phyloP scores from a whole-genome alignment of 1,284 basidiomycete species.

The Cutaneotrichosporon cutaneum region DNA sequence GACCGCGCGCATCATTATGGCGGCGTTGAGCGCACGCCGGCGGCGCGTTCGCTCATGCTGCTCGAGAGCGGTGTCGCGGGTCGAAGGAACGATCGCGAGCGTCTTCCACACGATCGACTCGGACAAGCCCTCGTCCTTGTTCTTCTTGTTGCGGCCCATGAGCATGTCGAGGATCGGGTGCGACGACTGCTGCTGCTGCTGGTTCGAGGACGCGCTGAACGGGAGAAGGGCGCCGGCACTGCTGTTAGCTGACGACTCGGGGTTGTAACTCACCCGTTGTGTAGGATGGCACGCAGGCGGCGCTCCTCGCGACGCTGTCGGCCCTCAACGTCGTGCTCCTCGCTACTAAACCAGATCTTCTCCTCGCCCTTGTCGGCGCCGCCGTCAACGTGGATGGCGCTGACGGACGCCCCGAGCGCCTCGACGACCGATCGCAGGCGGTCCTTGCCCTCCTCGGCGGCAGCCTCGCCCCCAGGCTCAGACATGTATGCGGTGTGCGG shows the following conservation, averaged over 20 bases:
- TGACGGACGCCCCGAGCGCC: constrained; percentile 24
- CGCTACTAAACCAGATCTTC: constrained; percentile 43
- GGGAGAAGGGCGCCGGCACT: constrained; percentile 26
- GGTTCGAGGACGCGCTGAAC: background rate
- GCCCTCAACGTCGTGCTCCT: constrained; percentile 37
- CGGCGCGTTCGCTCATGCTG: constrained; percentile 61
- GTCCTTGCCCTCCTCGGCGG: constrained; percentile 41
- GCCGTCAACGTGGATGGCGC: constrained; percentile 22
- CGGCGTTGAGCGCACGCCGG: constrained; percentile 54
- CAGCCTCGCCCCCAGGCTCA: constrained; percentile 49
- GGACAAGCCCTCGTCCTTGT: constrained; percentile 9
- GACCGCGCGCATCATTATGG: constrained; percentile 59
- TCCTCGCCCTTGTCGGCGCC: constrained; percentile 22
- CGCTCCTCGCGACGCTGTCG: constrained; percentile 32
- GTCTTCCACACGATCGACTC: constrained; percentile 49
- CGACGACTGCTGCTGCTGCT: background rate
- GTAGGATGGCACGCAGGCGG: constrained; percentile 31
- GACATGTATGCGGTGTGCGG: constrained; percentile 41
- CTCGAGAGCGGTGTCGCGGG: constrained; percentile 62
- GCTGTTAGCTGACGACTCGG: background rate
- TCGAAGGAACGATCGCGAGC: constrained; percentile 66
- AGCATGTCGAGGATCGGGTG: constrained; percentile 25
- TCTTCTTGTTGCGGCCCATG: constrained; percentile 15
- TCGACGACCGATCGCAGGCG: constrained; percentile 29
- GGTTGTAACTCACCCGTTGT: constrained; percentile 20